Evolutionary conservation across 805 yeast genomes (phyloP), one percentile per base, ranked within the genome.

Genomic region (Starmerella bombi): DNA sequence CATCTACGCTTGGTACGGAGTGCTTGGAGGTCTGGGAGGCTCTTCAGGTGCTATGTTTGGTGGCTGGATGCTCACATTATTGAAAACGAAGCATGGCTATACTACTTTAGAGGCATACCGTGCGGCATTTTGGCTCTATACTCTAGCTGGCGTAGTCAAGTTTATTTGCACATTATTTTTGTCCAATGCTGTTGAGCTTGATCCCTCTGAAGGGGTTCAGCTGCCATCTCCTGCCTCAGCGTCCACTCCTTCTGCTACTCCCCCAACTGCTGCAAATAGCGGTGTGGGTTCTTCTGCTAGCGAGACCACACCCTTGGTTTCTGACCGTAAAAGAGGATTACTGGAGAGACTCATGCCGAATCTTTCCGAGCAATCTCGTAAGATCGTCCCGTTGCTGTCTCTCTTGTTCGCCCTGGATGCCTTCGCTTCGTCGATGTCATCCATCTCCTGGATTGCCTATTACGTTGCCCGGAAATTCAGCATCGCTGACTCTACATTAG

Each of bases 381-480:
- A 34, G 31, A 49, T 56, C 35, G 54, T 59, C 16, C 42, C 48
- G 7, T 40, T 53, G 22, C 51, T 59, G 19, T 47, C 57, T 16
- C 22, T 54, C 15, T 46, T 59, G 18, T 84, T 83, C 55, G 80
- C 83, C 76, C 54, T 80, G 21, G 94, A 83, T 57, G 80, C 94
- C 1, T 67, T 84, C 41, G 94, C 91, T 0, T 74, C 75, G 38
- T 93, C 93, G 0, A 74, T 83, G 58, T 76, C 81, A 77, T 77
- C 88, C 2, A 64, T 75, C 25, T 77, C 93, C 1, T 84, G 94
- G 94, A 67, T 77, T 38, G 79, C 82, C 33, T 84, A 76, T 59
- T 83, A 80, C 58, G 75, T 80, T 59, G 72, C 77, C 42, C 67
- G 66, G 25, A 60, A 64, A 30, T 83, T 77, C 48, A 50, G 57